Evolutionary conservation across 495 filamentous ascomycete genomes (phyloP), one percentile per base, ranked within the genome.

Genomic region (Rhypophila decipiens): DNA sequence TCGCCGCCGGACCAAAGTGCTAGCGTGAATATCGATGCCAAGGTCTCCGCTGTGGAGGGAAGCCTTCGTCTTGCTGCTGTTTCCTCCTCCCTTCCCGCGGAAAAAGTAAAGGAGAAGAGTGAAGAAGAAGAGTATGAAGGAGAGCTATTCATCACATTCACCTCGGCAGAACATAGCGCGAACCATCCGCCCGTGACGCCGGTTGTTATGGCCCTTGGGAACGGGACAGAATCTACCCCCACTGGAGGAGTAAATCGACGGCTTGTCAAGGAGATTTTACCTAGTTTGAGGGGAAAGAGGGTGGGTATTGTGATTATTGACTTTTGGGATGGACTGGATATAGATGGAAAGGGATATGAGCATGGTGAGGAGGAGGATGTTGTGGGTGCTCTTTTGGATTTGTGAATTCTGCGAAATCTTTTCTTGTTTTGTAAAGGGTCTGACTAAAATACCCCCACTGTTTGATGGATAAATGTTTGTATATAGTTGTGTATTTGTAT

Each of bases 241-340:
- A 18, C n/a, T 11, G 24, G 41, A 5, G 41, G 41, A 13, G 41
- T 43, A 24, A 43, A 62, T 82, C 85, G 88, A 68, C 86, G 87
- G 65, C 84, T 88, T 2, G 71, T 77, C 7, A 31, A 31, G 40
- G 70, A 77, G 59, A 85, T 91, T 61, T 85, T 89, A 70, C 81
- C 76, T 56, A 84, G 81, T 58, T 83, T 87, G 52, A 64, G 63
- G 37, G 77, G 76, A 17, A 82, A 82, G 82, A 88, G 90, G 44
- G 77, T 95, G 27, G 85, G 83, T 9, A 64, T 78, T 55, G 69
- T 79, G 12, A 75, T 80, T 59, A 65, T 80, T 60, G 77, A 79
- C 46, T 78, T 74, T 50, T 76, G 66, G 45, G 66, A 70, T 21
- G 56, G n/a, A n/a, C n/a, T n/a, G n/a, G n/a, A n/a, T n/a, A n/a